phyloP scores from a whole-genome alignment of 1,284 basidiomycete species.

The Phenoliferia sp. region DNA sequence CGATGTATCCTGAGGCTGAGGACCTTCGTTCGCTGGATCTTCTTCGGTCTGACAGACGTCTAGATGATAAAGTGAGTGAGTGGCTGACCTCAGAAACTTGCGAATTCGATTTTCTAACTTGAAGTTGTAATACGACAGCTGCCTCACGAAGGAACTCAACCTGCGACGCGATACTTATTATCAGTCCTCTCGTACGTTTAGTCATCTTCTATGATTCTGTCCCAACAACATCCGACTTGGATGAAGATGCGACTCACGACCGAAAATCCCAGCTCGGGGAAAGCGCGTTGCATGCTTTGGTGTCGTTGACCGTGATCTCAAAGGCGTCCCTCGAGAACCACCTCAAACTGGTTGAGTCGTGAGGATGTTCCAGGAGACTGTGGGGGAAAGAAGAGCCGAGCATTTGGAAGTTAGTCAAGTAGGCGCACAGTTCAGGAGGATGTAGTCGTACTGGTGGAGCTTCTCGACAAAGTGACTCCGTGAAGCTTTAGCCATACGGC shows the following conservation, averaged over 20 bases:
- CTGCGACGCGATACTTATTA: not conserved
- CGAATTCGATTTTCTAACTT: slow-evolving; percentile 10
- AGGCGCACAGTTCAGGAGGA: too few species aligned
- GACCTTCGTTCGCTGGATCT: slow-evolving; percentile 16
- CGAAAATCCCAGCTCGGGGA: slow-evolving; percentile 22
- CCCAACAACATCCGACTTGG: too few species aligned
- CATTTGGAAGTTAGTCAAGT: too few species aligned
- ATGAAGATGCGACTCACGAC: slow-evolving; percentile 6
- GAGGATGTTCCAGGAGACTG: slow-evolving; percentile 25
- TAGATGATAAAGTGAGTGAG: not conserved
- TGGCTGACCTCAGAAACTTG: not conserved
- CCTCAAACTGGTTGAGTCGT: slow-evolving; percentile 8
- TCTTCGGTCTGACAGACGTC: slow-evolving; percentile 27
- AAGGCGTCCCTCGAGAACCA: slow-evolving; percentile 21
- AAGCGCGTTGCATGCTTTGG: slow-evolving; percentile 19
- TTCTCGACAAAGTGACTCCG: too few species aligned
- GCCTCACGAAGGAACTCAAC: slow-evolving; percentile 26
- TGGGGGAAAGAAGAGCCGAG: too few species aligned
- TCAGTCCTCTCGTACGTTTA: too few species aligned
- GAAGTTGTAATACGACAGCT: slow-evolving; percentile 28
- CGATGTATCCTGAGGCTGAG: slow-evolving; percentile 16
- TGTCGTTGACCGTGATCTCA: slow-evolving; percentile 19
- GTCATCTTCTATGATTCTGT: too few species aligned
- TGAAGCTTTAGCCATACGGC: too few species aligned
- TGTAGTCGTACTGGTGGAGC: too few species aligned